Percentiles rank a stretch among this genome's conserved stretches.
Conservation (phyloP, 495 filamentous ascomycete genomes). For the Geopyxis carbonaria region DNA sequence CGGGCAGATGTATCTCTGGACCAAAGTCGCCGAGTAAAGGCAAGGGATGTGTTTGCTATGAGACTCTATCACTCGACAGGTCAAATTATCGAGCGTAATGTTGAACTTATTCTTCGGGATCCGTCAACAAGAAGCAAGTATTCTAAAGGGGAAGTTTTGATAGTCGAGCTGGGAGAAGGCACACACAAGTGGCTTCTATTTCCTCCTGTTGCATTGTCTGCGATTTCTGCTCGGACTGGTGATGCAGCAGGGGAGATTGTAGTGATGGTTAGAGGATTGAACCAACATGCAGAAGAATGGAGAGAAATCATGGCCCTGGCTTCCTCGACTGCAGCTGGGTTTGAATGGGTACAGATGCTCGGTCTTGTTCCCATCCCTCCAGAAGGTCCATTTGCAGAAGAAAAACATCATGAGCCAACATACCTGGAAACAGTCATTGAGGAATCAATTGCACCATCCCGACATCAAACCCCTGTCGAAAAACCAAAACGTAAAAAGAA, state of each 20-base stretch:
- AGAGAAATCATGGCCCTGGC: slow-evolving; percentile 66
- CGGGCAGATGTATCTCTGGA: slow-evolving; percentile 55
- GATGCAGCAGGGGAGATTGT: slow-evolving; percentile 53
- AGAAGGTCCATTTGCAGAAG: slow-evolving; percentile 25
- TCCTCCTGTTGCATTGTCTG: slow-evolving; percentile 51
- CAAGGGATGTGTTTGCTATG: slow-evolving; percentile 76
- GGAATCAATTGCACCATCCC: slow-evolving; percentile 21
- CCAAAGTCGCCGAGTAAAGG: slow-evolving; percentile 54
- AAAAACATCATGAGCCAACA: slow-evolving; percentile 14
- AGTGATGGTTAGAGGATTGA: slow-evolving; percentile 62
- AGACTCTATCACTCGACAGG: slow-evolving; percentile 78
- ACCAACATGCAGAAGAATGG: slow-evolving; percentile 45
- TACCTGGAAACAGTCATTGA: slow-evolving; percentile 21
- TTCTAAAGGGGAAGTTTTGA: slow-evolving; percentile 62
- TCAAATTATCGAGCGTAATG: slow-evolving; percentile 68
- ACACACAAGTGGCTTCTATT: slow-evolving; percentile 71
- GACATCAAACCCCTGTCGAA: background rate
- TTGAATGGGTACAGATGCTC: slow-evolving; percentile 78
- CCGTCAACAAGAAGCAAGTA: slow-evolving; percentile 35
- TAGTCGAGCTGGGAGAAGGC: slow-evolving; percentile 66
- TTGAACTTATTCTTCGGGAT: slow-evolving; percentile 79
- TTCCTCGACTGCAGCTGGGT: slow-evolving; percentile 39
- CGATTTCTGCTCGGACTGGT: slow-evolving; percentile 64
- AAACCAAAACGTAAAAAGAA: background rate
- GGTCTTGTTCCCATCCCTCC: slow-evolving; percentile 64